These are phyloP conservation scores for Bathelium albidoporum DNA, from an alignment of 495 filamentous ascomycete genomes.

Conservation along the genomic window DNA sequence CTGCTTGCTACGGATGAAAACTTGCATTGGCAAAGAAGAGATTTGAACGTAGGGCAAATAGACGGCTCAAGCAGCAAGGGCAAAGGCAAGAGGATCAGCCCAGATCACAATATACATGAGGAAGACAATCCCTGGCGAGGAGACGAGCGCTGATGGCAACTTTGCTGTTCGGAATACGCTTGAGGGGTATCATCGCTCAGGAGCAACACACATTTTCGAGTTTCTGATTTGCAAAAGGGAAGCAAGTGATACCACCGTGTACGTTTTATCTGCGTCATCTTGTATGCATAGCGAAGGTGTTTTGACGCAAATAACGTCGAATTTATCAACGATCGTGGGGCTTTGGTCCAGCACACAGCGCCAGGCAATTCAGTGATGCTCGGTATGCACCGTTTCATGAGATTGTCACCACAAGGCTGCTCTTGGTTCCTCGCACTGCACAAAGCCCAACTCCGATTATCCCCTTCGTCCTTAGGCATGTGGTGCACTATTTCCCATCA, in stretches of 20 bases:
- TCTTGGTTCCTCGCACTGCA: background rate
- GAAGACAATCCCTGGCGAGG: background rate
- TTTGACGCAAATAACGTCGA: no score
- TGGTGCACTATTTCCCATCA: background rate
- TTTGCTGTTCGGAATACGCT: background rate
- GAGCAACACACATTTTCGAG: background rate
- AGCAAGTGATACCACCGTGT: background rate
- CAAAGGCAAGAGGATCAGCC: background rate
- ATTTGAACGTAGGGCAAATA: constrained; percentile 4
- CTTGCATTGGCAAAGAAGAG: constrained; percentile 14
- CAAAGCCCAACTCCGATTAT: background rate
- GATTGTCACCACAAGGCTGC: no score
- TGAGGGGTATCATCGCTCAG: background rate
- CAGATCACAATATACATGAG: background rate
- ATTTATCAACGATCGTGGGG: no score
- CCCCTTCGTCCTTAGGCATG: no score
- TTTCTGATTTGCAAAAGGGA: background rate
- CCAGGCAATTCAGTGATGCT: no score
- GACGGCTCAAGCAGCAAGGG: background rate
- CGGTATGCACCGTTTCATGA: no score
- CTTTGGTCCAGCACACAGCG: no score
- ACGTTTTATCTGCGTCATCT: background rate
- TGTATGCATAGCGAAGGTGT: background rate
- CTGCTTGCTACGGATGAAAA: background rate
- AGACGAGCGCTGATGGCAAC: background rate